Conservation (phyloP, 2,329 filamentous ascomycete species). For the Endoconidiophora laricicola region DNA sequence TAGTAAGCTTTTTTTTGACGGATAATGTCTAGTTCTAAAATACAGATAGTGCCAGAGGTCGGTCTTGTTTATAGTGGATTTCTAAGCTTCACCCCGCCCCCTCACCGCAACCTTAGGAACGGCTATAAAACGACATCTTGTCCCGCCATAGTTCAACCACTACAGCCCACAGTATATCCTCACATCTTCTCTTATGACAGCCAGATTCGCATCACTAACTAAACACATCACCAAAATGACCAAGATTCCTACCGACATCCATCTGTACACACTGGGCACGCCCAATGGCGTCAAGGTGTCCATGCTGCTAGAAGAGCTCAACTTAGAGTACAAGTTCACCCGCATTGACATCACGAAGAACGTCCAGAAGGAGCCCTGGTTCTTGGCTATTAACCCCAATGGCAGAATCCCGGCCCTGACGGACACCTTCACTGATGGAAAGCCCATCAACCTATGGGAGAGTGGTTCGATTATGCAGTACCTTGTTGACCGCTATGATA, state of each 20-base stretch:
- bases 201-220: conserved; percentile 5
- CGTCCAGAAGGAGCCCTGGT: conserved; percentile 48
- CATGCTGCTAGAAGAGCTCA: conserved; percentile 73
- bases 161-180: neutral
- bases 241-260: conserved; percentile 42
- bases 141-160: neutral
- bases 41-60: neutral
- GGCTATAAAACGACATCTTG: neutral
- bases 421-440: conserved; percentile 58
- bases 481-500: conserved; percentile 65
- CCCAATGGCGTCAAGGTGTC: conserved; percentile 85
- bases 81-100: neutral
- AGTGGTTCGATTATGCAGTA: conserved; percentile 74
- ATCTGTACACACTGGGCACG: conserved; percentile 66
- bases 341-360: conserved; percentile 3
- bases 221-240: conserved; percentile 24
- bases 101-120: neutral
- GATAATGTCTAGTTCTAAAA: too few relatives aligned
- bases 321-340: conserved; percentile 52
- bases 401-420: conserved; percentile 79
- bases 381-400: conserved; percentile 82
- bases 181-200: neutral
- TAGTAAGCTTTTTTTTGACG: too few relatives aligned
- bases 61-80: neutral
- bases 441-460: conserved; percentile 64